Percentiles rank a stretch among this genome's conserved stretches.
Conservation (phyloP, 2,329 filamentous ascomycete species). For the Hortaea werneckii region DNA sequence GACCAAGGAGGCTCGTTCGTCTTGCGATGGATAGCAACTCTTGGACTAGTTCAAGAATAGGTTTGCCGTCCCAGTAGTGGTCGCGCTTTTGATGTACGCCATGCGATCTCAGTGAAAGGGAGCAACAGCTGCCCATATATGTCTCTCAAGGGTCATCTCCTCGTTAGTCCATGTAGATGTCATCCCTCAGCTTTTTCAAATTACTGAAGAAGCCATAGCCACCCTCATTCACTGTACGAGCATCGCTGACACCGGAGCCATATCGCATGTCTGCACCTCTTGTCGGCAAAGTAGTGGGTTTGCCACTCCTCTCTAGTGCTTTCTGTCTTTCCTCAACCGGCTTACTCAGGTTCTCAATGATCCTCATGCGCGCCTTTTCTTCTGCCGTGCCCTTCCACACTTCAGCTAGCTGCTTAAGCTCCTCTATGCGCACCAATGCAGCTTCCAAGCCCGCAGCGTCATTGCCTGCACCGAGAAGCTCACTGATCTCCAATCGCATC, state of each 20-base stretch:
- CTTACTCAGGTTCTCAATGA: constrained; percentile 72
- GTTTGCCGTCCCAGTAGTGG: too few species aligned
- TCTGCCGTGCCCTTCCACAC: constrained; percentile 96
- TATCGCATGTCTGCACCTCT: constrained; percentile 19
- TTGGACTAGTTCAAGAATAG: not conserved
- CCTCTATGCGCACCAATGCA: constrained; percentile 63
- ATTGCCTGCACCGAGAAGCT: constrained; percentile 47
- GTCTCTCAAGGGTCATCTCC: too few species aligned
- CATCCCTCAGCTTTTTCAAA: constrained; percentile 42
- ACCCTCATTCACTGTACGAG: constrained; percentile 22
- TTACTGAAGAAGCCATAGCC: constrained; percentile 44
- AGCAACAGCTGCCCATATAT: too few species aligned
- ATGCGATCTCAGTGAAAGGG: too few species aligned
- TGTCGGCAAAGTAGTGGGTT: constrained; percentile 11
- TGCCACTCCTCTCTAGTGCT: constrained; percentile 28
- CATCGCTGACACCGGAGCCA: constrained; percentile 11
- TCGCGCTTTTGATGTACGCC: too few species aligned
- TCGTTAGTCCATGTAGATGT: constrained; percentile 29
- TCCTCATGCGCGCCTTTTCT: constrained; percentile 71
- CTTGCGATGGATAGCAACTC: not conserved
- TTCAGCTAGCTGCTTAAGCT: constrained; percentile 62
- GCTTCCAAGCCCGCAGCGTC: constrained; percentile 56
- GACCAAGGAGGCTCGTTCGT: not conserved
- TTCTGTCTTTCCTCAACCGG: constrained; percentile 65
- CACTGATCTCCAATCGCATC: constrained; percentile 60